Evolutionary conservation across 148 eudicot species (phyloP), one percentile per base, ranked within the genome.

Genomic region (Heliamphora exappendiculata): DNA sequence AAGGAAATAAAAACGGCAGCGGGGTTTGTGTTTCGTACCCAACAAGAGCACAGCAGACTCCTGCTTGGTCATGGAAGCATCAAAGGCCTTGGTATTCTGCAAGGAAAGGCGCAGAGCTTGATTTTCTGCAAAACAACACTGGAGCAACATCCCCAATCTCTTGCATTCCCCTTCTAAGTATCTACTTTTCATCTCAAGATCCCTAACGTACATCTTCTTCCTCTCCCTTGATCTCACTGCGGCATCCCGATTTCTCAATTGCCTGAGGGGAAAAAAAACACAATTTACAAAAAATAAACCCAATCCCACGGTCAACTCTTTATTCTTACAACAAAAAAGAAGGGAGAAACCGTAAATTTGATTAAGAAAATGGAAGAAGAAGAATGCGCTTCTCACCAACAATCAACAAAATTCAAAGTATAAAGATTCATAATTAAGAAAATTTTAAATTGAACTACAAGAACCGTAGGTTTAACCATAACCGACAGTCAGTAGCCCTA

Each of bases 31-130:
- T 34, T 59, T 58, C 88, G 80, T 89, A 95, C 99, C 99, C 99
- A 86, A 81, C 82, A 87, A 82, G 98, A 95, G 99, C 91, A 95
- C 99, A 75, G 99, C 99, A 95, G 99, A 93, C 99, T 95, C 97
- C 94, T 93, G 96, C 86, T 84, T 92, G 91, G 99, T 64, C 89
- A 82, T 73, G 85, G 91, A 82, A 85, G 87, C 87, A 88, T 86
- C 91, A 84, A 76, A 87, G 60, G 89, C 89, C 82, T 76, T 83
- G 63, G 83, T 82, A 82, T 79, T 88, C 51, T 89, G 93, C 84
- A 95, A 76, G 74, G 98, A 88, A 81, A 90, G 75, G 63, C 94
- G 94, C 78, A 95, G 79, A 77, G 89, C 90, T 67, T 95, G 91
- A 85, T 95, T 95, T 80, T 95, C 99, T 28, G 93, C 94, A 78